phyloP scores from a whole-genome alignment of 169 alveolate species.

The Eimeria sp. region DNA sequence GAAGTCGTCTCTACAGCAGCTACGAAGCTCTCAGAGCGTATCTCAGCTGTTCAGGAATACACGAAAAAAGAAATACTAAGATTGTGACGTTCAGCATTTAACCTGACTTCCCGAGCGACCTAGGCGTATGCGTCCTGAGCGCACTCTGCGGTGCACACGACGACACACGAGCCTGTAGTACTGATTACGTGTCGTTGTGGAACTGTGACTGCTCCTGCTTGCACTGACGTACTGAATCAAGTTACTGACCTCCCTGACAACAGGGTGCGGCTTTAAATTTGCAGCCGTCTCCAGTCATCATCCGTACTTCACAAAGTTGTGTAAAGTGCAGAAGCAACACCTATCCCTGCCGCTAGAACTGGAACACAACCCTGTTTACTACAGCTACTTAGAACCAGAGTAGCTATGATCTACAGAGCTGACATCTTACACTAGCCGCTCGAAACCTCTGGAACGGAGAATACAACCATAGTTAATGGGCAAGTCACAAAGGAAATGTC shows the following conservation, averaged over 20 bases:
- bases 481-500: not conserved
- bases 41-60: not conserved
- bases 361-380: too few relatives aligned
- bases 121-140: not conserved
- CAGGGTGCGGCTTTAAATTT: not conserved
- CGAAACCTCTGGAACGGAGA: not conserved
- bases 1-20: too few relatives aligned
- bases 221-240: not conserved
- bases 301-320: too few relatives aligned
- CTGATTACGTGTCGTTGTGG: not conserved
- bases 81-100: not conserved
- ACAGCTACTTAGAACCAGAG: not conserved
- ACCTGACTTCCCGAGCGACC: not conserved
- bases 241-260: not conserved
- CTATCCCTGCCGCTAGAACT: too few relatives aligned
- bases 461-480: not conserved
- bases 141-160: not conserved
- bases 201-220: not conserved
- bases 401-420: not conserved
- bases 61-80: not conserved
- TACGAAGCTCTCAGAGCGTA: too few relatives aligned
- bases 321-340: too few relatives aligned
- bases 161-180: not conserved
- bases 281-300: not conserved
- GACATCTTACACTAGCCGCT: not conserved